Percentiles rank a stretch among this genome's conserved stretches.
These are phyloP conservation scores for Capillidium rhysosporum DNA, from an alignment of 371 early-diverging fungal species.

Conservation along the genomic window DNA sequence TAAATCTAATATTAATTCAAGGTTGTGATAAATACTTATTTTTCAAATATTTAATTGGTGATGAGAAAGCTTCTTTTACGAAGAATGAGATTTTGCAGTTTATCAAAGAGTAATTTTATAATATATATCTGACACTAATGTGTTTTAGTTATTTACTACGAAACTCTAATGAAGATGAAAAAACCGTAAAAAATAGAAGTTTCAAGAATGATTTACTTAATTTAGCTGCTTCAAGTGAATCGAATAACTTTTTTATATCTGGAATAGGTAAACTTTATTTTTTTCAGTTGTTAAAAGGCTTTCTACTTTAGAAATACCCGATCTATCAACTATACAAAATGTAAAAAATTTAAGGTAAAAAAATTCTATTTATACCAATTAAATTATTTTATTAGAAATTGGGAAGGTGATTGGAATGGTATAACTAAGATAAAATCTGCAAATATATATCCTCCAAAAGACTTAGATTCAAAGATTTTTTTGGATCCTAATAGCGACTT, in stretches of 20 bases:
- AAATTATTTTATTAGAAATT: not conserved
- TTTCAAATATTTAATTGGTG: not conserved
- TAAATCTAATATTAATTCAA: not conserved
- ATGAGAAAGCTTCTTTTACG: not conserved
- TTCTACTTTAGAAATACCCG: constrained; percentile 2
- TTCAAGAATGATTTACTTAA: constrained; percentile 2
- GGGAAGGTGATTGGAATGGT: constrained; percentile 7
- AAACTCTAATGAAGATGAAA: not conserved
- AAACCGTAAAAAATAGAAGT: not conserved
- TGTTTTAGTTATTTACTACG: not conserved
- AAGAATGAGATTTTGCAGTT: not conserved
- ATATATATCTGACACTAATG: not conserved
- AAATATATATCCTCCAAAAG: not conserved
- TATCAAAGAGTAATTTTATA: not conserved
- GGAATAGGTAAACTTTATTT: not conserved
- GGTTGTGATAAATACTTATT: constrained; percentile 1
- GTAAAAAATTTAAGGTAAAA: constrained; percentile 3
- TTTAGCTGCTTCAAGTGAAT: not conserved
- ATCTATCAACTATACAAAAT: not conserved
- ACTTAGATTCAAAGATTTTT: too few species aligned
- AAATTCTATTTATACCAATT: not conserved
- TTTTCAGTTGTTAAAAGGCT: not conserved
- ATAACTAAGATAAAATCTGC: not conserved
- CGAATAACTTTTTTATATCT: not conserved
- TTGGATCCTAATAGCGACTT: too few species aligned